phyloP scores from a whole-genome alignment of 129 eudicot genomes.

The Arctium minus region DNA sequence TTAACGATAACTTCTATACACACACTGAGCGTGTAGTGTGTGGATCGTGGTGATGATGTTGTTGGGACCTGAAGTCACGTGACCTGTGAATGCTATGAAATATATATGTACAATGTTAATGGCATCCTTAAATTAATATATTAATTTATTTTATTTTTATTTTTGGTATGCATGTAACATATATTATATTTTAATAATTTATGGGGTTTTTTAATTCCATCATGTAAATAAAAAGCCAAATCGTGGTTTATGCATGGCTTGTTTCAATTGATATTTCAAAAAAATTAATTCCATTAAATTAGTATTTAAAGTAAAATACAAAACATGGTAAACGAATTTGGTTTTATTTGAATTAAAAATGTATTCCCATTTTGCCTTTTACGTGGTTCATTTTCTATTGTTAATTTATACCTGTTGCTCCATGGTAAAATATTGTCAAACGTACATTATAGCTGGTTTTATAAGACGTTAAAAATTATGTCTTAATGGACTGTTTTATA shows the following conservation, averaged over 20 bases:
- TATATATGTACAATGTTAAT: no score
- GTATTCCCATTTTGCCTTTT: not conserved
- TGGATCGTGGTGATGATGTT: constrained; percentile 19
- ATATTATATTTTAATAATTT: not conserved
- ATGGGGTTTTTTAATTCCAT: not conserved
- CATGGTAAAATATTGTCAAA: no score
- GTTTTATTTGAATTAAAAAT: not conserved
- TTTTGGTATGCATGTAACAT: constrained; percentile 2
- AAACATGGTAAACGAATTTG: not conserved
- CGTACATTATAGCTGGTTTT: no score
- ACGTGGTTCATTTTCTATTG: not conserved
- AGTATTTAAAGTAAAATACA: not conserved
- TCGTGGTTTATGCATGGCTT: constrained; percentile 3
- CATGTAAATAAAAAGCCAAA: constrained; percentile 23
- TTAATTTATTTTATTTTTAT: not conserved
- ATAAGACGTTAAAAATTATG: no score
- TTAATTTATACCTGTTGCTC: no score
- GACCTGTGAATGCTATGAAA: not conserved
- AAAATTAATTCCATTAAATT: not conserved
- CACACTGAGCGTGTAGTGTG: constrained; percentile 30
- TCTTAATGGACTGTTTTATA: no score
- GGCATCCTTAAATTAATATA: no score
- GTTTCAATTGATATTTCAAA: not conserved
- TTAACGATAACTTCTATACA: constrained; percentile 15
- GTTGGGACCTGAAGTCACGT: constrained; percentile 35